Percentiles rank a stretch among this genome's conserved stretches.
Evolutionary conservation across 495 filamentous ascomycete genomes (phyloP).

Genomic region (Lophiostoma macrostomum): DNA sequence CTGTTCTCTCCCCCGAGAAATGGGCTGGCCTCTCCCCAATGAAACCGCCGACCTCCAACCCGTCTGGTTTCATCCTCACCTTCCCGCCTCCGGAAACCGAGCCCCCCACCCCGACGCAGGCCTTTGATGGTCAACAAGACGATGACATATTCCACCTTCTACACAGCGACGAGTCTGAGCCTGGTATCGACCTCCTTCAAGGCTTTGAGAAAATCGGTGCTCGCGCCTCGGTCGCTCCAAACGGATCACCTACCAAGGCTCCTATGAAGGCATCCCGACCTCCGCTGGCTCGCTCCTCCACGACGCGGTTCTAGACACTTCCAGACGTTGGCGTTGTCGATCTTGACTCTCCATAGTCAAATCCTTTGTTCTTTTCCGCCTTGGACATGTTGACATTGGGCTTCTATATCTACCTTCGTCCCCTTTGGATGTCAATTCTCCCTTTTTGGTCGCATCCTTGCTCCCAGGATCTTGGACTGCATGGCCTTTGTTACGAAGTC

Average conservation of each 20-base stretch:
- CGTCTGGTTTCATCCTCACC: conserved; percentile 18
- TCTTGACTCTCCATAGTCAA: too few species aligned
- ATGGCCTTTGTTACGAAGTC: conserved; percentile 3
- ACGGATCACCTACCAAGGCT: conserved; percentile 27
- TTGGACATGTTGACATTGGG: background rate
- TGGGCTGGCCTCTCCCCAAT: conserved; percentile 29
- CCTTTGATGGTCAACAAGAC: conserved; percentile 49
- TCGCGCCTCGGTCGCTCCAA: conserved; percentile 19
- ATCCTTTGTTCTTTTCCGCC: background rate
- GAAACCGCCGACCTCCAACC: conserved; percentile 30
- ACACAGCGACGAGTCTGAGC: conserved; percentile 52
- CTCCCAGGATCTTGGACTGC: background rate
- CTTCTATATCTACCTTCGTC: background rate
- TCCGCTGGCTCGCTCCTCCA: conserved; percentile 13
- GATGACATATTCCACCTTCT: conserved; percentile 60
- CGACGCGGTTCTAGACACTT: conserved; percentile 23
- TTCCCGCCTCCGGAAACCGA: conserved; percentile 21
- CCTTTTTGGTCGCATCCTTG: background rate
- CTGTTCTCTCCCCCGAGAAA: conserved; percentile 29
- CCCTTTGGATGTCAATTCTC: background rate
- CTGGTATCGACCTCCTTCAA: conserved; percentile 66
- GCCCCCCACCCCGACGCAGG: conserved; percentile 45
- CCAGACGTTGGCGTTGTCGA: too few species aligned
- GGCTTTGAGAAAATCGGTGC: conserved; percentile 87
- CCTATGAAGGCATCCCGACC: conserved; percentile 5